Percentiles rank a stretch among this genome's conserved stretches.
phyloP scores from a whole-genome alignment of 768 basidiomycete species.

The Polyporus arcularius region DNA sequence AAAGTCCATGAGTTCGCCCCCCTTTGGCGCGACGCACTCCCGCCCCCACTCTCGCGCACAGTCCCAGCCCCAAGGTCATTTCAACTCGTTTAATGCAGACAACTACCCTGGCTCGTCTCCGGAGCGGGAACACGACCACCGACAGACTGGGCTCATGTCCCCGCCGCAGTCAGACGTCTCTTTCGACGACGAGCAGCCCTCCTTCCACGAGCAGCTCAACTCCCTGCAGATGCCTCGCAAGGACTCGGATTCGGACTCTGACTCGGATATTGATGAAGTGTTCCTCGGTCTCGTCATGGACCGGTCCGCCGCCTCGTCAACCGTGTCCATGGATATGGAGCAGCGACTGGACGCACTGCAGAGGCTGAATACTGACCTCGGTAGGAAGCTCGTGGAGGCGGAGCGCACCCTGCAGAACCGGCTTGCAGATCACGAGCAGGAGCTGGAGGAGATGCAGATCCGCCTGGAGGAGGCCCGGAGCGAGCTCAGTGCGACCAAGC shows the following conservation, averaged over 20 bases:
- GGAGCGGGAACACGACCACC: conserved; percentile 20
- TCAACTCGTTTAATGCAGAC: conserved; percentile 42
- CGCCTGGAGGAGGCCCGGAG: conserved; percentile 74
- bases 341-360: conserved; percentile 75
- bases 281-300: conserved; percentile 62
- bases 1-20: conserved; percentile 39
- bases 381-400: conserved; percentile 71
- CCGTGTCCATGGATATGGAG: conserved; percentile 67
- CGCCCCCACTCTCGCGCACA: conserved; percentile 69
- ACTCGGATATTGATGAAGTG: conserved; percentile 49
- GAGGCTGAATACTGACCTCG: conserved; percentile 73
- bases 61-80: conserved; percentile 42
- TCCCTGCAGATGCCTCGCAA: conserved; percentile 59
- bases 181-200: conserved; percentile 33
- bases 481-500: conserved; percentile 78
- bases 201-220: conserved; percentile 49
- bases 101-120: conserved; percentile 38
- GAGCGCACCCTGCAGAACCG: conserved; percentile 68
- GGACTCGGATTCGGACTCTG: conserved; percentile 46
- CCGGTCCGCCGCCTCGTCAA: conserved; percentile 56
- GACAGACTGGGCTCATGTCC: conserved; percentile 33
- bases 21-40: conserved; percentile 41
- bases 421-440: conserved; percentile 76
- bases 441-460: conserved; percentile 77
- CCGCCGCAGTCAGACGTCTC: conserved; percentile 42